These are phyloP conservation scores for Sporisorium exsertum DNA, from an alignment of 1,284 basidiomycete genomes.

Conservation along the genomic window DNA sequence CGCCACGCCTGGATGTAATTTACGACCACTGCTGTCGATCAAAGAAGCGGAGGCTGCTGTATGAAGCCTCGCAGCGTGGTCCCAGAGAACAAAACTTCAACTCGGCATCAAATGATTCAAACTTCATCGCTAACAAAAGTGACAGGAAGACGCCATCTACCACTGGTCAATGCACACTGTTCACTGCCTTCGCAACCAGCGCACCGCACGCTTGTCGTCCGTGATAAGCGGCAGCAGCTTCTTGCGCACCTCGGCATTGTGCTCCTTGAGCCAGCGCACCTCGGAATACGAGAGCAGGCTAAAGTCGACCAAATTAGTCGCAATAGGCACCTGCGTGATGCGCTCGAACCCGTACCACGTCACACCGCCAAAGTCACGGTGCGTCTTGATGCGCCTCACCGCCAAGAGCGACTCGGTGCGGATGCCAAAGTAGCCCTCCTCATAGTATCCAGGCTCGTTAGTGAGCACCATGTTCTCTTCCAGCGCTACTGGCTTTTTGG, in stretches of 20 bases:
- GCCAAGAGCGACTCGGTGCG: constrained; percentile 62
- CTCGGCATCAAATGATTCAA: not conserved
- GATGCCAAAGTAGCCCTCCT: constrained; percentile 64
- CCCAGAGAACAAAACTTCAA: too few relatives aligned
- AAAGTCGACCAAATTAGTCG: constrained; percentile 63
- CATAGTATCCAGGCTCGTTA: constrained; percentile 66
- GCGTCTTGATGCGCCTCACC: constrained; percentile 50
- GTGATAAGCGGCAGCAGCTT: constrained; percentile 62
- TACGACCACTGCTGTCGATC: too few relatives aligned
- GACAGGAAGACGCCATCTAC: too few relatives aligned
- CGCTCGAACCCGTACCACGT: constrained; percentile 69
- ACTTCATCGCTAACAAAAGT: not conserved
- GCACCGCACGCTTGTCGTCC: constrained; percentile 55
- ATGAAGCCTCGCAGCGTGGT: too few relatives aligned
- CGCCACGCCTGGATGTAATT: too few relatives aligned
- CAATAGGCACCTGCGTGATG: constrained; percentile 68
- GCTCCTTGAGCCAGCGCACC: constrained; percentile 65
- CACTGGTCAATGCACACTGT: not conserved
- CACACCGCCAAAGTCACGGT: constrained; percentile 55
- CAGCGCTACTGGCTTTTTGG: constrained; percentile 46
- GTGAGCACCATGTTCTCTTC: constrained; percentile 59
- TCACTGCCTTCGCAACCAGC: constrained; percentile 59
- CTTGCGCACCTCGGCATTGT: constrained; percentile 64
- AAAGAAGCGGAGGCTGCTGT: too few relatives aligned
- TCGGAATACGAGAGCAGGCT: constrained; percentile 62